Evolutionary conservation across 2,329 filamentous ascomycete species (phyloP), one percentile per base, ranked within the genome.

Genomic region (Xylariaceae sp.): DNA sequence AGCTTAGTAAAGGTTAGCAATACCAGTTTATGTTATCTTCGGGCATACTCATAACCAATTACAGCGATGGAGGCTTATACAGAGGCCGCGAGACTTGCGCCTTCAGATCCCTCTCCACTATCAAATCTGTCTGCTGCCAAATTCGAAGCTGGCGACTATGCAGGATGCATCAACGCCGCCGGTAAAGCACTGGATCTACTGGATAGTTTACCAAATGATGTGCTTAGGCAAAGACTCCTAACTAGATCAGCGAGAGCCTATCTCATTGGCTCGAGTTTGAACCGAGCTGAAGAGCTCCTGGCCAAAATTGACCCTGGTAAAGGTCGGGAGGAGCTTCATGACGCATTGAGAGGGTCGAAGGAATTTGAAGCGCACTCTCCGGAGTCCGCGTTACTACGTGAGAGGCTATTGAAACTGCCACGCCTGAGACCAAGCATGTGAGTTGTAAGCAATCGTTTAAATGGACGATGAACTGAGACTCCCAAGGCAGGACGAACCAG

Each of bases 81-180:
- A 14, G 47, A 54, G 46, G 60, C 57, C 40, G 55, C 47, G 6
- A 21, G n/a, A 18, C 29, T 62, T 9, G 55, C 37, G 21, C 54
- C 56, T 20, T 50, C 26, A n/a, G 61, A 63, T 37, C 55, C 49
- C 9, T 50, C 46, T 20, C 55, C 58, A 9, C 43, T 63, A 19
- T 61, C 59, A 3, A 60, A 63, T 40, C 21, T 62, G n/a, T 62
- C 61, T 4, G 57, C 52, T 23, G 55, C 47, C 37, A 43, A 45
- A n/a, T 59, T 60, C 29, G 61, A 65, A 52, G 48, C 52, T 32
- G 60, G 62, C 5, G 52, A 52, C 44, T 63, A 62, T 37, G 26
- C 44, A 19, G 53, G 59, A 47, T 57, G 60, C 5, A 21, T 62
- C 21, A 32, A 57, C 7, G 52, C 37, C 41, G 32, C 49, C 0